Base-by-base conservation (phyloP, 208 protist genomes). In the Leishmania gerbilli region DNA sequence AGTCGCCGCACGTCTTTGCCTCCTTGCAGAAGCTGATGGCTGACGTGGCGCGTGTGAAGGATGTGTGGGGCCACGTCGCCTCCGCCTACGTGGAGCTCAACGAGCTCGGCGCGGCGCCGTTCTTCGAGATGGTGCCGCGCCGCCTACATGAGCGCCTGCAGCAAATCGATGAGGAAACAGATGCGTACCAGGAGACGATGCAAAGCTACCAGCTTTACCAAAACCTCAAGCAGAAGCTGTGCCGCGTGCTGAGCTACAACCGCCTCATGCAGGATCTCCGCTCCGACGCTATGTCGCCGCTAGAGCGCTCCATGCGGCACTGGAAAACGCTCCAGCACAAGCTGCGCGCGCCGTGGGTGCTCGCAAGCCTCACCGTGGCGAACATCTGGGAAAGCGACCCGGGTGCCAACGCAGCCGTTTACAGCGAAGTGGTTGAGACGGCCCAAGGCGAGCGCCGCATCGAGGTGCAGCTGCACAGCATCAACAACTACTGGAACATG, bases 101-200 rank as follows among this genome's bases (percentile, higher is more conserved):
- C 78, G 81, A 83, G 56, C 81, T 99, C 2, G 93, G 95, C 19
- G 96, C 96, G 49, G 95, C 79, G n/a, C 90, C 95, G 31, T 99
- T 99, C 92, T 95, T 95, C 77, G 95, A 98, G 69, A 95, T 99
- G 78, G 86, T 97, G 37, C 98, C 98, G 47, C 90, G 96, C 37
- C 96, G 90, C 37, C 86, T 98, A 64, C 88, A 95, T 58, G 94
- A 95, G 75, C 86, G 93, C 2, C 85, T 99, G 65, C 88, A 95
- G 55, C 74, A 74, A 24, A 31, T 98, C 31, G 86, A 93, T 47
- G 64, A 83, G 17, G 84, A 90, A 40, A 76, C 96, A 15, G 82
- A 92, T 51, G 86, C 80, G 34, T 95, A 95, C 76, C 91, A 91
- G 13, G 85, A 81, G 19, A 76, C 77, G 58, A 84, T 98, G n/a